phyloP scores from a whole-genome alignment of 2,329 filamentous ascomycete species.

The Arachnopeziza araneosa region DNA sequence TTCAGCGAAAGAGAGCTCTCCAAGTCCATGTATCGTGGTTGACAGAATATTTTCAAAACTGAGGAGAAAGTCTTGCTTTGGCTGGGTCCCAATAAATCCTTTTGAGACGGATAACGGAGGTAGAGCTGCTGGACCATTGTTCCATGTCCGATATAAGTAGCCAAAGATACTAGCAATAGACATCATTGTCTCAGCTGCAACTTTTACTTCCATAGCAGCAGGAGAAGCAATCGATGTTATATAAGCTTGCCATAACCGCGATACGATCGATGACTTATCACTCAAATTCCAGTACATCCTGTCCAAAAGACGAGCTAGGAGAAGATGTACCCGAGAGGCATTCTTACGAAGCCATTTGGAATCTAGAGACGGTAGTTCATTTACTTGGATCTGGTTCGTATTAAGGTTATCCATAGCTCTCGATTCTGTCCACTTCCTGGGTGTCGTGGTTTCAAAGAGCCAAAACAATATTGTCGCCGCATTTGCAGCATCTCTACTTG shows the following conservation, averaged over 20 bases:
- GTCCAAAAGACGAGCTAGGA: slow-evolving; percentile 55
- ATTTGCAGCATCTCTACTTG: slow-evolving; percentile 47
- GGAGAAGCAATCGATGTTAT: slow-evolving; percentile 60
- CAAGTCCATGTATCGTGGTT: slow-evolving; percentile 46
- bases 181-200: slow-evolving; percentile 74
- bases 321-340: slow-evolving; percentile 55
- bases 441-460: slow-evolving; percentile 53
- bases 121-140: slow-evolving; percentile 37
- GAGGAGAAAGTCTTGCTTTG: slow-evolving; percentile 49
- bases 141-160: slow-evolving; percentile 66
- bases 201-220: slow-evolving; percentile 81
- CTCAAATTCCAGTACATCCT: slow-evolving; percentile 57
- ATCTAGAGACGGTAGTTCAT: slow-evolving; percentile 81
- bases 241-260: slow-evolving; percentile 55
- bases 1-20: slow-evolving; percentile 57
- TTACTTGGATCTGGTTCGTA: slow-evolving; percentile 36
- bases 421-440: slow-evolving; percentile 67
- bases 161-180: slow-evolving; percentile 70
- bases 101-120: slow-evolving; percentile 16
- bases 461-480: slow-evolving; percentile 67
- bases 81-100: slow-evolving; percentile 30
- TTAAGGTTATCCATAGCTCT: slow-evolving; percentile 56
- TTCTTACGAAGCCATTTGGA: slow-evolving; percentile 81
- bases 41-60: slow-evolving; percentile 47
- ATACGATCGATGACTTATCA: slow-evolving; percentile 46